Evolutionary conservation across 1,139 yeast genomes (phyloP).

Genomic region (Spencermartinsiella ligniputridi): DNA sequence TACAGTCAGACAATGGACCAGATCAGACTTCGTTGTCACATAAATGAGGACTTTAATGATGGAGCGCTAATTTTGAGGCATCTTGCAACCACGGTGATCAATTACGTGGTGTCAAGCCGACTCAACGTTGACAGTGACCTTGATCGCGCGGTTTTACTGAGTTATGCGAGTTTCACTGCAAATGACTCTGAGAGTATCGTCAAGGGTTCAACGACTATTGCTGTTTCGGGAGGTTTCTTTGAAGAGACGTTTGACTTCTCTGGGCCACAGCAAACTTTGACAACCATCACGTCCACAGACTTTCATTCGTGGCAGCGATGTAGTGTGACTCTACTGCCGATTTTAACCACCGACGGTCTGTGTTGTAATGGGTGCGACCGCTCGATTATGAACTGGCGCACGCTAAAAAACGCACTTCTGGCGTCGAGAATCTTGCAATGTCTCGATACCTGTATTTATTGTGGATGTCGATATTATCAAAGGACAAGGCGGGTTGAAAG

Average conservation of each 20-base stretch:
- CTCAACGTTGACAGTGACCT: slow-evolving; percentile 6
- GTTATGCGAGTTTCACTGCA: slow-evolving; percentile 6
- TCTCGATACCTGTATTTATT: slow-evolving; percentile 22
- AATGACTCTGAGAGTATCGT: no score
- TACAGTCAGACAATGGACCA: slow-evolving; percentile 11
- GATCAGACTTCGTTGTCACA: slow-evolving; percentile 15
- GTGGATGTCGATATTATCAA: slow-evolving; percentile 23
- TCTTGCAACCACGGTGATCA: slow-evolving; percentile 13
- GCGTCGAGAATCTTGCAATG: slow-evolving; percentile 14
- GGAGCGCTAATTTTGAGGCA: slow-evolving; percentile 1
- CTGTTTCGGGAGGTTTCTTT: slow-evolving; percentile 19
- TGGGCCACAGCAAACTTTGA: slow-evolving; percentile 1
- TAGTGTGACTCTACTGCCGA: slow-evolving; percentile 22
- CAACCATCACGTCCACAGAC: slow-evolving; percentile 7
- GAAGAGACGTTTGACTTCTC: slow-evolving; percentile 21
- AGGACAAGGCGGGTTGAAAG: no score
- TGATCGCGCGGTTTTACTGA: slow-evolving; percentile 16
- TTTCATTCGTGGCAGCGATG: slow-evolving; percentile 23
- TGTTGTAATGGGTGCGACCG: slow-evolving; percentile 24
- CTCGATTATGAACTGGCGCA: slow-evolving; percentile 11
- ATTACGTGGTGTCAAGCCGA: slow-evolving; percentile 8
- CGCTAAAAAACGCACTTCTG: slow-evolving; percentile 4
- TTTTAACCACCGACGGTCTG: slow-evolving; percentile 17
- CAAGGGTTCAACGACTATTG: slow-evolving; percentile 3
- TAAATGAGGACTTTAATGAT: slow-evolving; percentile 2